Conservation (phyloP, 2,329 filamentous ascomycete species). For the Zopfia rhizophila region DNA sequence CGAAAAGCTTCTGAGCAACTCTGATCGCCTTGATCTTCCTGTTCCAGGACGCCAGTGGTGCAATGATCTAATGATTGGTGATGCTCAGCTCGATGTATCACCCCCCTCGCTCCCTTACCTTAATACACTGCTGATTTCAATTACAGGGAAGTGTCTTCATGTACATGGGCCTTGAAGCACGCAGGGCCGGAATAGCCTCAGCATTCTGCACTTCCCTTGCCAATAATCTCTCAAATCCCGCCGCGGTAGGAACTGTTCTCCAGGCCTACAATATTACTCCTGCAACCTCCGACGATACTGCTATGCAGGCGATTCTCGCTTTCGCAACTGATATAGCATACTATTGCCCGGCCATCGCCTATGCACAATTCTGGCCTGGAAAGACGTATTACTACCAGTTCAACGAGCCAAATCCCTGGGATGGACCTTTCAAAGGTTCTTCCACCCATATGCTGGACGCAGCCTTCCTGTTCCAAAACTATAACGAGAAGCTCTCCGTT, state of each 20-base stretch:
- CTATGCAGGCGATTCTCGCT: slow-evolving; percentile 50
- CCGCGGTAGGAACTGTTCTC: slow-evolving; percentile 33
- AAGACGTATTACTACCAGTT: slow-evolving; percentile 33
- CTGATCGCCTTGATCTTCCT: neutral
- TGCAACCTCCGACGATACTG: slow-evolving; percentile 48
- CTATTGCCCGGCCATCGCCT: slow-evolving; percentile 51
- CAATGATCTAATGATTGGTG: slow-evolving; percentile 56
- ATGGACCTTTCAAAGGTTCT: slow-evolving; percentile 33
- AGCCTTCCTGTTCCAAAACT: slow-evolving; percentile 41
- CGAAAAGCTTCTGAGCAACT: slow-evolving; percentile 7
- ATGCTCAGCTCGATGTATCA: slow-evolving; percentile 57
- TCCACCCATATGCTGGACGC: slow-evolving; percentile 40
- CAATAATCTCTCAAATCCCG: slow-evolving; percentile 27
- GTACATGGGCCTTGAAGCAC: slow-evolving; percentile 29
- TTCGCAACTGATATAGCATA: slow-evolving; percentile 59
- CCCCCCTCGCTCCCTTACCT: neutral
- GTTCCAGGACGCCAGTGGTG: slow-evolving; percentile 56
- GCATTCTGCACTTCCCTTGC: slow-evolving; percentile 41
- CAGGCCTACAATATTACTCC: slow-evolving; percentile 51
- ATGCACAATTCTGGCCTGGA: slow-evolving; percentile 41
- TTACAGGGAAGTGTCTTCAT: slow-evolving; percentile 28
- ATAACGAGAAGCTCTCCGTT: slow-evolving; percentile 23
- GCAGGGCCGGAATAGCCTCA: slow-evolving; percentile 31
- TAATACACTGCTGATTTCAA: neutral
- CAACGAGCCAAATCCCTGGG: slow-evolving; percentile 37